Percentiles rank a stretch among this genome's conserved stretches.
phyloP scores from a whole-genome alignment of 192 early-diverging fungal genomes.

The Phlyctochytrium planicorne region DNA sequence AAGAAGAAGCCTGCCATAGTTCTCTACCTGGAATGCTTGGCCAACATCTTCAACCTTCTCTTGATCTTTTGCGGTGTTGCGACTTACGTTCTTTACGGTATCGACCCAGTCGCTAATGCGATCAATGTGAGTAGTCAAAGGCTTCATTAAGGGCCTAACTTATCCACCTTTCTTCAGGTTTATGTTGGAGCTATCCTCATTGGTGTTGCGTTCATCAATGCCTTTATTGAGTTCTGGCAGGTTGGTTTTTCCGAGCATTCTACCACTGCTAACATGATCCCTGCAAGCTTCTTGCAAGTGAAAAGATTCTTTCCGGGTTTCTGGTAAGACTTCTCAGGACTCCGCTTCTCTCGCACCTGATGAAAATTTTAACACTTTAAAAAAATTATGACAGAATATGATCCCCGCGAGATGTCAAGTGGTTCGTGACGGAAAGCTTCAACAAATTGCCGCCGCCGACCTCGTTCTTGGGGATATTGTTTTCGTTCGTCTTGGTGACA shows the following conservation, averaged over 20 bases:
- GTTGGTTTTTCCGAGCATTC: too few species aligned
- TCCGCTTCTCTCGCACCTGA: too few species aligned
- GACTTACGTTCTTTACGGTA: slow-evolving; percentile 72
- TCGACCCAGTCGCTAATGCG: slow-evolving; percentile 70
- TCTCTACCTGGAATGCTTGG: slow-evolving; percentile 70
- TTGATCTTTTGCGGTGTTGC: slow-evolving; percentile 77
- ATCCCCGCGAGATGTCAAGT: slow-evolving; percentile 83
- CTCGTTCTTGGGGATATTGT: slow-evolving; percentile 89
- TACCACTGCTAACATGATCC: too few species aligned
- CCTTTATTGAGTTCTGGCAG: slow-evolving; percentile 47
- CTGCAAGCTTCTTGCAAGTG: slow-evolving; percentile 24
- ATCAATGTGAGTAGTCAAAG: slow-evolving; percentile 61
- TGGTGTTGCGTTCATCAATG: slow-evolving; percentile 46
- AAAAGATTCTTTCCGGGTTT: slow-evolving; percentile 26
- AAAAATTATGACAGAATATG: slow-evolving; percentile 75
- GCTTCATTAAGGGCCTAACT: background rate
- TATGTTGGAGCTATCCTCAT: slow-evolving; percentile 47
- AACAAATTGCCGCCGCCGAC: slow-evolving; percentile 65
- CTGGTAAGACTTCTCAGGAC: slow-evolving; percentile 13
- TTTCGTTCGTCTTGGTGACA: slow-evolving; percentile 89
- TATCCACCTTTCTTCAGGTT: slow-evolving; percentile 40
- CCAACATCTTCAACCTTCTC: slow-evolving; percentile 79
- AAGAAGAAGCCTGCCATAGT: slow-evolving; percentile 71
- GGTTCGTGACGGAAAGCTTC: slow-evolving; percentile 72
- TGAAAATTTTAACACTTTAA: too few species aligned